Evolutionary conservation across 1,284 basidiomycete species (phyloP).

Genomic region (Apiotrichum laibachii): DNA sequence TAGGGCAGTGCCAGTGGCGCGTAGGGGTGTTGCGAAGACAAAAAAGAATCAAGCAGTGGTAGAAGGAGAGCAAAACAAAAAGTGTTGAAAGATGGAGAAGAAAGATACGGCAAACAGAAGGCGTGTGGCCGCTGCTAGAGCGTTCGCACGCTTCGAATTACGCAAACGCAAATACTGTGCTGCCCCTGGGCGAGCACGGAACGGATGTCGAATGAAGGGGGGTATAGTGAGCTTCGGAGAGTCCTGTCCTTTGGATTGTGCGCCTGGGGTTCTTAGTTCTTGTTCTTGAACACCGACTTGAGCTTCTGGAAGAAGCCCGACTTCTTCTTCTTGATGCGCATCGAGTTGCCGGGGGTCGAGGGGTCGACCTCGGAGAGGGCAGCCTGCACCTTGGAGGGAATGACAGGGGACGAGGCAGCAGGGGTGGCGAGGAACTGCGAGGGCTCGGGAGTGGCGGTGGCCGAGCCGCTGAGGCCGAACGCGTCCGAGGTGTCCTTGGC

Average conservation of each 20-base stretch:
- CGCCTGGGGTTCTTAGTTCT: slow-evolving; percentile 4
- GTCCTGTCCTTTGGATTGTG: not conserved
- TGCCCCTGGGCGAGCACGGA: no score
- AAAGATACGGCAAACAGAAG: not conserved
- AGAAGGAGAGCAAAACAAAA: not conserved
- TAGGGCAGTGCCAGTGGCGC: not conserved
- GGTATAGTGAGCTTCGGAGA: not conserved
- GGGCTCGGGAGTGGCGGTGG: not conserved
- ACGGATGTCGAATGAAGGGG: no score
- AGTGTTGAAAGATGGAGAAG: not conserved
- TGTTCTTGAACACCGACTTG: slow-evolving; percentile 9
- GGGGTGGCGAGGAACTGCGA: slow-evolving; percentile 1
- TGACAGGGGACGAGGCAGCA: slow-evolving; percentile 12
- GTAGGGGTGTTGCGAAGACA: not conserved
- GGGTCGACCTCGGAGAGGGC: not conserved
- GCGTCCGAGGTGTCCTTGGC: slow-evolving; percentile 6
- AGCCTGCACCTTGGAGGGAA: slow-evolving; percentile 3
- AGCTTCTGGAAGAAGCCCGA: slow-evolving; percentile 32
- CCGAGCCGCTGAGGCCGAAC: slow-evolving; percentile 1
- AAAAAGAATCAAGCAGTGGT: not conserved
- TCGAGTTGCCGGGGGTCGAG: not conserved
- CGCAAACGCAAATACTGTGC: not conserved
- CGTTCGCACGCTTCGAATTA: not conserved
- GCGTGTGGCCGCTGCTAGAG: no score
- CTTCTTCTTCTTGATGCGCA: slow-evolving; percentile 26